These are phyloP conservation scores for Marasmius tenuissimus DNA, from an alignment of 1,284 basidiomycete species.

Conservation along the genomic window DNA sequence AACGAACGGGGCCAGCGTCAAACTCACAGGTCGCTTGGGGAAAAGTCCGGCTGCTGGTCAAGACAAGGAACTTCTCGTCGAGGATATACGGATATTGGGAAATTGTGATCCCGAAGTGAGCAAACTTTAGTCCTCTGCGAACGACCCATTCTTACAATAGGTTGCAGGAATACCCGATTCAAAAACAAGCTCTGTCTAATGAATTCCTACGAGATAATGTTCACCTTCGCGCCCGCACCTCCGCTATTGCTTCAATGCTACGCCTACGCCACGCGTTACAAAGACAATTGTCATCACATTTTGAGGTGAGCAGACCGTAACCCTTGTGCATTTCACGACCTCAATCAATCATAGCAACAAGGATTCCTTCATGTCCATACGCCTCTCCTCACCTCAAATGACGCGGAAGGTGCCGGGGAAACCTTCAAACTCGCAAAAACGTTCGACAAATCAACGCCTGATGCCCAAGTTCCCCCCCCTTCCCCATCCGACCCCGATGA, in stretches of 20 bases:
- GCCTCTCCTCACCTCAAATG: conserved; percentile 87
- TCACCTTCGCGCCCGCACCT: conserved; percentile 82
- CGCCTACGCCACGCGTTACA: conserved; percentile 52
- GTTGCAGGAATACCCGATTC: conserved; percentile 77
- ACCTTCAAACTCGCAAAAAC: conserved; percentile 71
- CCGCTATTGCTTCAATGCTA: conserved; percentile 69
- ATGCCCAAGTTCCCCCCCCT: conserved; percentile 15
- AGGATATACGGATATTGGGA: conserved; percentile 67
- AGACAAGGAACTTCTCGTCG: conserved; percentile 73
- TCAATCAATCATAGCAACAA: conserved; percentile 47
- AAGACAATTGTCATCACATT: conserved; percentile 56
- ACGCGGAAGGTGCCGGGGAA: conserved; percentile 98
- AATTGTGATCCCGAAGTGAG: conserved; percentile 73
- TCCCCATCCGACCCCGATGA: conserved; percentile 30
- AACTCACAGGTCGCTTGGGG: conserved; percentile 64
- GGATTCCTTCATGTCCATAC: conserved; percentile 83
- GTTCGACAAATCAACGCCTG: conserved; percentile 19
- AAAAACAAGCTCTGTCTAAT: conserved; percentile 75
- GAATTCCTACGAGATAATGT: conserved; percentile 82
- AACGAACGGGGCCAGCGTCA: conserved; percentile 74
- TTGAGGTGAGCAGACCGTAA: conserved; percentile 53
- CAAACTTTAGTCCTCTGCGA: conserved; percentile 7
- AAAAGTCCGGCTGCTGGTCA: conserved; percentile 71
- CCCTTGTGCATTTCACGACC: conserved; percentile 5
- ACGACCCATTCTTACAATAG: neutral